A percentile compares a stretch with the other conserved stretches of the same genome.
phyloP scores from a whole-genome alignment of 1,284 basidiomycete genomes.

The Sporisorium exsertum region DNA sequence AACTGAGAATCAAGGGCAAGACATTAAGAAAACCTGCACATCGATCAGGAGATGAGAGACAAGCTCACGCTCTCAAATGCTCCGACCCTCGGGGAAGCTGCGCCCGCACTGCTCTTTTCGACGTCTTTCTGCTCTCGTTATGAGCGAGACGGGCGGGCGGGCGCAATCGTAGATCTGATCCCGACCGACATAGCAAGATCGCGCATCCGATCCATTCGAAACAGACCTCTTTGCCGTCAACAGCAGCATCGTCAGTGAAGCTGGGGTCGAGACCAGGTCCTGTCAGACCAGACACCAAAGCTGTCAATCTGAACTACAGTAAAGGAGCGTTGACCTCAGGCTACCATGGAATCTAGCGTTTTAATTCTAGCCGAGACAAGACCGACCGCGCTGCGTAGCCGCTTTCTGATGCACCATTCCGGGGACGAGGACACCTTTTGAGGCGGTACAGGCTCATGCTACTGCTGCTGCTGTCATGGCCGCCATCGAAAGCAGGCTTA shows the following conservation, averaged over 20 bases:
- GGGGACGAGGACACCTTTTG: no score
- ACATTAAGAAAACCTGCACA: no score
- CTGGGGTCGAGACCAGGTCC: background rate
- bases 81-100: slow-evolving; percentile 20
- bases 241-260: background rate
- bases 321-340: no score
- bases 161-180: background rate
- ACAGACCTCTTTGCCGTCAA: background rate
- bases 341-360: background rate
- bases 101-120: background rate
- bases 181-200: background rate
- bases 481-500: no score
- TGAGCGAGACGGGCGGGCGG: slow-evolving; percentile 2
- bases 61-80: slow-evolving; percentile 2
- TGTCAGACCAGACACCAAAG: background rate
- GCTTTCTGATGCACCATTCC: background rate
- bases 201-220: no score
- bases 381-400: background rate
- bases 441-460: no score
- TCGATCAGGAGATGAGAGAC: no score
- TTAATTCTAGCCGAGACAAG: slow-evolving; percentile 1
- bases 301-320: background rate
- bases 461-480: no score
- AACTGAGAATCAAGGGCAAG: slow-evolving; percentile 1
- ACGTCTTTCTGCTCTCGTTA: background rate